phyloP scores from a whole-genome alignment of 257 asterid species.

The Plantago ovata region DNA sequence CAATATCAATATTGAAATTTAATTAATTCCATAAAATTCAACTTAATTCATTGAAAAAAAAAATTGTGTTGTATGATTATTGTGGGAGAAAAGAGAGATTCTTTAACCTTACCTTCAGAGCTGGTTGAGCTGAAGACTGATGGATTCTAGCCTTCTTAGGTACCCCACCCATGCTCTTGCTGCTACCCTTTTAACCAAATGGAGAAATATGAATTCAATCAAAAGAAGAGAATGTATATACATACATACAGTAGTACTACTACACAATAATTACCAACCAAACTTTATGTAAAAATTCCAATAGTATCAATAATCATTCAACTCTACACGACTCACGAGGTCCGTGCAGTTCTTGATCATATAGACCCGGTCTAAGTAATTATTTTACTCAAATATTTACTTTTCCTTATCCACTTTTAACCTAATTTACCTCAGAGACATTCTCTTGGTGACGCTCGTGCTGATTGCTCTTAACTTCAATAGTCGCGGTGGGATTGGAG shows the following conservation, averaged over 20 bases:
- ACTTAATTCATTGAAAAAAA: too few species aligned
- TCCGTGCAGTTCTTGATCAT: too few species aligned
- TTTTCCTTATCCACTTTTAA: too few species aligned
- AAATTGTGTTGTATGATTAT: too few species aligned
- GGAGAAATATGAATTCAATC: background rate
- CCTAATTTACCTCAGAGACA: conserved; percentile 76
- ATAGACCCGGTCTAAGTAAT: too few species aligned
- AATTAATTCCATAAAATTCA: background rate
- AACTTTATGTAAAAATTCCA: too few species aligned
- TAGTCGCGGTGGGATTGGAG: conserved; percentile 12
- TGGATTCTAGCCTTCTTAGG: conserved; percentile 94
- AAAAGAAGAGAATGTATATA: conserved; percentile 2
- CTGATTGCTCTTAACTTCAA: conserved; percentile 23
- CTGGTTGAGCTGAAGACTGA: conserved; percentile 72
- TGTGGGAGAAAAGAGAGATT: too few species aligned
- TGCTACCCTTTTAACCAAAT: conserved; percentile 53
- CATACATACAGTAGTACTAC: too few species aligned
- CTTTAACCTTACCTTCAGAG: conserved; percentile 75
- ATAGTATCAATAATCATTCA: too few species aligned
- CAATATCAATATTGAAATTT: background rate
- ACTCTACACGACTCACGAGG: too few species aligned
- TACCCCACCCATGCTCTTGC: conserved; percentile 61
- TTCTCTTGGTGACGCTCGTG: conserved; percentile 42
- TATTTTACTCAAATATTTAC: too few species aligned
- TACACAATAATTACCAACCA: too few species aligned